A percentile compares a stretch with the other conserved stretches of the same genome.
Evolutionary conservation across 352 stramenopile genomes (phyloP).

Genomic region (Phytophthora chlamydospora): DNA sequence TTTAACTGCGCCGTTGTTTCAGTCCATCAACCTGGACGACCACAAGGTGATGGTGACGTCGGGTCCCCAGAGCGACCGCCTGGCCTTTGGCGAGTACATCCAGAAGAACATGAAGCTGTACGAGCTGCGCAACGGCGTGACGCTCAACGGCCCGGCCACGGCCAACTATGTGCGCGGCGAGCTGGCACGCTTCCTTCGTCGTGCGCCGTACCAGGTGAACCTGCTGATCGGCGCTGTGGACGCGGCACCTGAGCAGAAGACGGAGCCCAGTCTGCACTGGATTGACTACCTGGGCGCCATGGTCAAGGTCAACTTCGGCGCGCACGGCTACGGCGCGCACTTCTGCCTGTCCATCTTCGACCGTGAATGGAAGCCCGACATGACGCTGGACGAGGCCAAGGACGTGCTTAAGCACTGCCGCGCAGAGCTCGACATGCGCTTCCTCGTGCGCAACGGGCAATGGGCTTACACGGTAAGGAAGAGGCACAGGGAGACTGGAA

Average conservation of each 20-base stretch:
- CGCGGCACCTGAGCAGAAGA: conserved; percentile 32
- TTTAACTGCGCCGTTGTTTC: not conserved
- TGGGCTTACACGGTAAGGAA: conserved; percentile 80
- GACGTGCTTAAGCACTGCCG: conserved; percentile 81
- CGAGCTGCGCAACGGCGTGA: conserved; percentile 87
- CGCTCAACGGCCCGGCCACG: conserved; percentile 77
- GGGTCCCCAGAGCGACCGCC: conserved; percentile 79
- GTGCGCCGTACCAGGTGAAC: conserved; percentile 88
- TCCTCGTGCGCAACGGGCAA: conserved; percentile 88
- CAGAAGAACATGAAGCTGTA: conserved; percentile 94
- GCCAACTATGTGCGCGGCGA: conserved; percentile 88
- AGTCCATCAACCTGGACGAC: conserved; percentile 79
- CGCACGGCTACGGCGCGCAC: conserved; percentile 83
- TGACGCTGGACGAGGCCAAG: conserved; percentile 78
- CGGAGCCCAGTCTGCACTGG: conserved; percentile 83
- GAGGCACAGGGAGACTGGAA: no score
- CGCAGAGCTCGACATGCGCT: conserved; percentile 80
- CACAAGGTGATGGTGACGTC: conserved; percentile 85
- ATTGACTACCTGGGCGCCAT: conserved; percentile 90
- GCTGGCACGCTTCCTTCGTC: conserved; percentile 80
- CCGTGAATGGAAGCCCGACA: conserved; percentile 87
- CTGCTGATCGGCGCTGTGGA: conserved; percentile 82
- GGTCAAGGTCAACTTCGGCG: conserved; percentile 88
- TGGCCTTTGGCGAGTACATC: conserved; percentile 88
- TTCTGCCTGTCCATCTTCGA: conserved; percentile 91